Conservation (phyloP, 306 rosid genomes). For the Cajanus cajan region DNA sequence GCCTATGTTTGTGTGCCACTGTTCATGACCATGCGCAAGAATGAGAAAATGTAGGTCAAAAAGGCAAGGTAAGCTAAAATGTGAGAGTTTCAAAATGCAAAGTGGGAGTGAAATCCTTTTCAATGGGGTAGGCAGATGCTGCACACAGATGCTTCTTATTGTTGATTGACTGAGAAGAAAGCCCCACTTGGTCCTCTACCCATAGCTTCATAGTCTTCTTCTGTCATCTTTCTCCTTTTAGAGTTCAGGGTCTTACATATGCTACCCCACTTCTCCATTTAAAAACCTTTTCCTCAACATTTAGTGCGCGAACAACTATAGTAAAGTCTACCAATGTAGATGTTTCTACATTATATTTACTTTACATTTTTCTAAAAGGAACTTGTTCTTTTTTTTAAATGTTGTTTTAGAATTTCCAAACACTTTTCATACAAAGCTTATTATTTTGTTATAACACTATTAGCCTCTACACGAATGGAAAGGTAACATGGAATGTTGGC, state of each 20-base stretch:
- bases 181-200: conserved; percentile 22
- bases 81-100: conserved; percentile 27
- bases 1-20: conserved; percentile 22
- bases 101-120: conserved; percentile 35
- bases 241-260: conserved; percentile 25
- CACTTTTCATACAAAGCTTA: background rate
- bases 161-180: conserved; percentile 35
- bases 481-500: background rate
- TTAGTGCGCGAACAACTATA: conserved; percentile 16
- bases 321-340: background rate
- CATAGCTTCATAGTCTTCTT: conserved; percentile 18
- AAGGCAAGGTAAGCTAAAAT: conserved; percentile 21
- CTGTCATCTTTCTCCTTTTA: conserved; percentile 34
- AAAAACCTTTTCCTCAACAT: conserved; percentile 6
- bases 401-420: background rate
- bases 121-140: conserved; percentile 34
- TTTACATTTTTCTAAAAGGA: background rate
- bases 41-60: conserved; percentile 37
- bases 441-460: background rate
- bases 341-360: background rate
- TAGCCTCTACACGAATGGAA: background rate
- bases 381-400: background rate
- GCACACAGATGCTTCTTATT: conserved; percentile 30
- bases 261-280: conserved; percentile 40
- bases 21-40: conserved; percentile 38